Evolutionary conservation across 2,329 filamentous ascomycete genomes (phyloP).

Genomic region (Aspergillus sp.): DNA sequence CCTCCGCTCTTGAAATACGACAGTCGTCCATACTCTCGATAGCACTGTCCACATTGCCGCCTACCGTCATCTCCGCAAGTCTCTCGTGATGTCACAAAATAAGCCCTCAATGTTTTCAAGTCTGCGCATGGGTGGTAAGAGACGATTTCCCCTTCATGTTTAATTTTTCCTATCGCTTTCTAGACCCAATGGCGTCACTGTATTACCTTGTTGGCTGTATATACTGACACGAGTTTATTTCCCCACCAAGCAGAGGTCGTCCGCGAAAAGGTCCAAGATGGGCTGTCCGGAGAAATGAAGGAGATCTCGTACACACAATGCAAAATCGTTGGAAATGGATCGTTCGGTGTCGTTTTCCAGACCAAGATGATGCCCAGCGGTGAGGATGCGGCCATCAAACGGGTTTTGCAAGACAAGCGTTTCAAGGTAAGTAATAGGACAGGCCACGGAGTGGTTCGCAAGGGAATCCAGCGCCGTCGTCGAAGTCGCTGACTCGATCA

Average conservation of each 20-base stretch:
- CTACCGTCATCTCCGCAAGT: constrained; percentile 16
- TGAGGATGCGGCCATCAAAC: constrained; percentile 98
- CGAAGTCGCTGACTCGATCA: constrained; percentile 22
- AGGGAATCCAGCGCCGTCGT: background rate
- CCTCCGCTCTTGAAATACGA: constrained; percentile 40
- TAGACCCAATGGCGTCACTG: background rate
- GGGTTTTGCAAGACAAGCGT: constrained; percentile 96
- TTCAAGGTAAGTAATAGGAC: constrained; percentile 71
- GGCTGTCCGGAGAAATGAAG: constrained; percentile 89
- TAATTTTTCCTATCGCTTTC: constrained; percentile 17
- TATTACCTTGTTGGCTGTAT: background rate
- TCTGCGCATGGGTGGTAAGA: constrained; percentile 95
- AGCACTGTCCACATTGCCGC: constrained; percentile 20
- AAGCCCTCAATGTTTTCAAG: constrained; percentile 80
- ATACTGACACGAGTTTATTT: constrained; percentile 1
- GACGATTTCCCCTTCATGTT: background rate
- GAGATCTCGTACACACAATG: constrained; percentile 98
- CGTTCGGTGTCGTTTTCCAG: constrained; percentile 97
- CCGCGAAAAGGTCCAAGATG: constrained; percentile 98
- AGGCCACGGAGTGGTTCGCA: background rate
- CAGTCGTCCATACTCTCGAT: constrained; percentile 37
- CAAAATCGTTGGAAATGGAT: constrained; percentile 99
- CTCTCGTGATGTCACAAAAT: constrained; percentile 71
- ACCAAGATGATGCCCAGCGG: constrained; percentile 97
- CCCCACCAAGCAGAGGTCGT: constrained; percentile 66